Percentiles rank a stretch among this genome's conserved stretches.
Conservation (phyloP, 306 rosid species). For the Quercus gilva region DNA sequence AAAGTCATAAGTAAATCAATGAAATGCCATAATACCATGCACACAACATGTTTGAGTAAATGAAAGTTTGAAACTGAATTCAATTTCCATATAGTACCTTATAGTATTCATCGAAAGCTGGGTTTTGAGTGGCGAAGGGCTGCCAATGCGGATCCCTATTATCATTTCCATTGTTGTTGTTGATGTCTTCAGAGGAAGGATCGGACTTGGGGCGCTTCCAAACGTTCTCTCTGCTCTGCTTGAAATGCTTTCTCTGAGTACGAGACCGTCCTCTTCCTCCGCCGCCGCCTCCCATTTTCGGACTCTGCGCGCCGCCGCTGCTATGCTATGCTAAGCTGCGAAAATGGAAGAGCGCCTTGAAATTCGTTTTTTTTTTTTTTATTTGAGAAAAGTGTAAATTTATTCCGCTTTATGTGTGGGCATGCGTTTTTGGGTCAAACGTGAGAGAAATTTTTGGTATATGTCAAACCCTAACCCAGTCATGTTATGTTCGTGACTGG, state of each 20-base stretch:
- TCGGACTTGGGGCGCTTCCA: conserved; percentile 90
- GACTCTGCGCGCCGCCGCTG: neutral
- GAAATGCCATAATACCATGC: neutral
- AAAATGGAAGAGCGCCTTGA: neutral
- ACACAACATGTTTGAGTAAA: neutral
- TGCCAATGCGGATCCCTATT: conserved; percentile 46
- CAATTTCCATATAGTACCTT: conserved; percentile 35
- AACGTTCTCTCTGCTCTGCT: conserved; percentile 73
- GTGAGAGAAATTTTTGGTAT: too few relatives aligned
- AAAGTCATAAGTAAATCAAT: neutral
- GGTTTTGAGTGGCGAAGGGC: conserved; percentile 69
- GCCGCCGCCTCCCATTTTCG: conserved; percentile 57
- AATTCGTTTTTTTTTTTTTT: too few relatives aligned
- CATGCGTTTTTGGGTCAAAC: too few relatives aligned
- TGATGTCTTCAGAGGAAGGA: conserved; percentile 30
- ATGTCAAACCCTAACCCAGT: too few relatives aligned
- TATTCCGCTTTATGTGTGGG: too few relatives aligned
- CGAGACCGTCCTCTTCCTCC: conserved; percentile 72
- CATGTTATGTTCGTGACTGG: too few relatives aligned
- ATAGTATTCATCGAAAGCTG: conserved; percentile 65
- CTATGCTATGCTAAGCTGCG: neutral
- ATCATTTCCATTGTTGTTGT: neutral
- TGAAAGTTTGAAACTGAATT: too few relatives aligned
- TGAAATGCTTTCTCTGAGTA: conserved; percentile 85
- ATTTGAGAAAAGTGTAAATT: too few relatives aligned